Conservation (phyloP, 2,329 filamentous ascomycete species). For the Sphaerulina musiva region DNA sequence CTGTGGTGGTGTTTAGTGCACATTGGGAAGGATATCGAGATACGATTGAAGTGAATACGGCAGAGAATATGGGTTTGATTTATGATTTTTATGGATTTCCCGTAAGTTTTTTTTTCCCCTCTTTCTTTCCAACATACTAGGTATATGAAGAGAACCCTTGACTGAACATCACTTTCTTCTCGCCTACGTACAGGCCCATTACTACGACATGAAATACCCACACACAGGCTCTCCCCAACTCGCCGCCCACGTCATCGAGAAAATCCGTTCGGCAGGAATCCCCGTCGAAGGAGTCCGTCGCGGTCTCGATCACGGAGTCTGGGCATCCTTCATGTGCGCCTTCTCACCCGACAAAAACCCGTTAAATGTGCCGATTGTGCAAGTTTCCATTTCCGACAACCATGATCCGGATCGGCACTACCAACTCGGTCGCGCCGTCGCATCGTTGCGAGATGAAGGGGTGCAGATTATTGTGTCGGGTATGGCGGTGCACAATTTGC, state of each 20-base stretch:
- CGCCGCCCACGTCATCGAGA: constrained; percentile 51
- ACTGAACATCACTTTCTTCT: too few species aligned
- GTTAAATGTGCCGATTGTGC: constrained; percentile 55
- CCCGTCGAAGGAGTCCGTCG: constrained; percentile 53
- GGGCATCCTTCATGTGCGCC: constrained; percentile 60
- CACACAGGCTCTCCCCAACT: constrained; percentile 56
- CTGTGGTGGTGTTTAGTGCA: constrained; percentile 68
- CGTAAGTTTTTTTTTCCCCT: background rate
- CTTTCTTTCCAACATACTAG: too few species aligned
- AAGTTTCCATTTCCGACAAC: constrained; percentile 61
- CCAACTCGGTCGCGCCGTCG: constrained; percentile 59
- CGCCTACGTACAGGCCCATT: constrained; percentile 41
- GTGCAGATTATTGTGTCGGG: constrained; percentile 64
- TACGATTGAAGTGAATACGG: constrained; percentile 59
- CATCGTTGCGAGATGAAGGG: constrained; percentile 59
- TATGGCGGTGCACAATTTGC: constrained; percentile 54
- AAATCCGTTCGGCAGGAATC: constrained; percentile 54
- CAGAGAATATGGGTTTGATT: constrained; percentile 58
- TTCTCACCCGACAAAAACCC: constrained; percentile 37
- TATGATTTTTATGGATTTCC: constrained; percentile 74
- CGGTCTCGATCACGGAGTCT: constrained; percentile 70
- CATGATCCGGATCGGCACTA: constrained; percentile 62
- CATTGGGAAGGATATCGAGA: constrained; percentile 62
- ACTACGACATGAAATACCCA: constrained; percentile 61
- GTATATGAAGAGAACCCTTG: too few species aligned